Evolutionary conservation across 1,139 yeast genomes (phyloP), one percentile per base, ranked within the genome.

Genomic region (Scheffersomyces insectosa): DNA sequence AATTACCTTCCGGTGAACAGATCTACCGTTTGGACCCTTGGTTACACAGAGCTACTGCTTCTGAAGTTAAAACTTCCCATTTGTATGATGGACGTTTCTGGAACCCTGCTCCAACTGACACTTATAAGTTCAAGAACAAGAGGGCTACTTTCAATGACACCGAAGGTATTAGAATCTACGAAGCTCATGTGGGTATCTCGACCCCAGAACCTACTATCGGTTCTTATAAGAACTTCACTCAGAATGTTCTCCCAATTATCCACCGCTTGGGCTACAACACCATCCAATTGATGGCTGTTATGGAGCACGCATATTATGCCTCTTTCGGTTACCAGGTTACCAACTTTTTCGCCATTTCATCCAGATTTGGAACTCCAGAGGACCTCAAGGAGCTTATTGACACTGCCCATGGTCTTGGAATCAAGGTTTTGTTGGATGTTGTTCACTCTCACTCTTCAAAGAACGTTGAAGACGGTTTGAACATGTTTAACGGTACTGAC

Each of bases 251-350:
- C 48, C 99, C 99, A n/a, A 75, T 86, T 37, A 88, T 93, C 54
- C 82, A 82, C 55, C 79, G 83, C 50, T 74, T 91, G 49, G 98
- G 97, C 20, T 93, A 93, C 65, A 89, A 93, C 61, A 84, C 96
- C 6, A 86, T 93, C 55, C 99, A 93, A 66, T 75, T 93, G 59
- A 93, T 93, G 99, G 97, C 99, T 0, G 79, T 93, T 40, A 93
- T 93, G 99, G 99, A 93, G 65, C 99, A 93, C 63, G 98, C 99
- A 1, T 93, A 93, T 65, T 93, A 93, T 62, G 99, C 98, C 1
- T 88, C 96, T 0, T 93, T 93, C 63, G 99, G 99, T 5, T 93
- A 93, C 64, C 99, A 93, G 64, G 84, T 93, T 28, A 91, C 98
- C 33, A 88, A 86, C 47, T 93, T 91, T 60, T 93, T 88, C 63